Conservation (phyloP, 1,284 basidiomycete species). For the Pseudozyma hubeiensis region DNA sequence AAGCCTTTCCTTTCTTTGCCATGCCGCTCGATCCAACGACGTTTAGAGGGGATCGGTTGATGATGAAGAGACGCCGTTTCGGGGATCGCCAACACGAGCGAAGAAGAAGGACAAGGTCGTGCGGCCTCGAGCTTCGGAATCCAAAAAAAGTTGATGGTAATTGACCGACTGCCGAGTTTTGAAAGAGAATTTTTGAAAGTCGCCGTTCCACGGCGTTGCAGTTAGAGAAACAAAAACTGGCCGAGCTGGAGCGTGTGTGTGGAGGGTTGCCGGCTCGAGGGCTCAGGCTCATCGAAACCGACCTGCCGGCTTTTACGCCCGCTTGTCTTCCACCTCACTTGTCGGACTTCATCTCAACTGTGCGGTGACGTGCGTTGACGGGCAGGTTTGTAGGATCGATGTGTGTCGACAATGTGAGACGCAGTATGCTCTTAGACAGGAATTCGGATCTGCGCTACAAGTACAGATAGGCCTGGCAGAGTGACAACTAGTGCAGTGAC, state of each 20-base stretch:
- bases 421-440: neutral
- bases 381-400: no score
- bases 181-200: conserved; percentile 4
- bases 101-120: conserved; percentile 2
- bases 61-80: no score
- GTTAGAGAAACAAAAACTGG: neutral
- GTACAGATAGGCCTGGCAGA: neutral
- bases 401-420: neutral
- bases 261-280: no score
- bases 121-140: neutral
- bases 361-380: no score
- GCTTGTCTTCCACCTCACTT: no score
- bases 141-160: conserved; percentile 12
- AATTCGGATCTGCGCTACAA: conserved; percentile 2
- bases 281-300: no score
- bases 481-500: neutral
- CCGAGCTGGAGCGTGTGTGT: neutral
- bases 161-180: conserved; percentile 21
- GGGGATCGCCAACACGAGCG: neutral
- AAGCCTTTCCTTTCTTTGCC: conserved; percentile 65
- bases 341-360: no score
- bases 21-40: conserved; percentile 24
- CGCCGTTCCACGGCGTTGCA: neutral
- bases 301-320: no score
- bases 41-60: neutral